Conservation (phyloP, 2,329 filamentous ascomycete species). For the Colletotrichum gigasporum region DNA sequence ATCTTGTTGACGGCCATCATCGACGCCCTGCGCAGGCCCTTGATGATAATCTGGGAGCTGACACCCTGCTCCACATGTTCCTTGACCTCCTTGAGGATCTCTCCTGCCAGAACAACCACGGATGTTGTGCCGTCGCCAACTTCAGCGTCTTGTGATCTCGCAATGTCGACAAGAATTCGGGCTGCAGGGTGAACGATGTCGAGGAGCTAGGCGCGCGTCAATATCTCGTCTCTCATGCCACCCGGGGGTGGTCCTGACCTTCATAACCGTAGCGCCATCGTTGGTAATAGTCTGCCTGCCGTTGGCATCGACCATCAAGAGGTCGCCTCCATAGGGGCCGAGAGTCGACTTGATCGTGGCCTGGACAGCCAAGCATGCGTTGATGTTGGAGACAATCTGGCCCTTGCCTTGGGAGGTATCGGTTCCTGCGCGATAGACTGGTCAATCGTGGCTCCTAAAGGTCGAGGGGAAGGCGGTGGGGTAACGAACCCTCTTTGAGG, state of each 20-base stretch:
- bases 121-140: constrained; percentile 98
- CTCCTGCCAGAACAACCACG: constrained; percentile 95
- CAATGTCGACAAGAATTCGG: constrained; percentile 96
- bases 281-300: constrained; percentile 98
- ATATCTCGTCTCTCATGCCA: background rate
- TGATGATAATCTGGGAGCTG: constrained; percentile 97
- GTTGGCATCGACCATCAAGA: constrained; percentile 95
- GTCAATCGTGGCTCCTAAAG: constrained; percentile 31
- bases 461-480: constrained; percentile 46
- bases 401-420: constrained; percentile 97
- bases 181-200: constrained; percentile 98
- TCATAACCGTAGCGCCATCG: constrained; percentile 99
- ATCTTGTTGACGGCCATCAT: constrained; percentile 97
- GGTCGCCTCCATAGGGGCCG: constrained; percentile 94
- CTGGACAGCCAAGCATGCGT: constrained; percentile 96
- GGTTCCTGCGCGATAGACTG: constrained; percentile 71
- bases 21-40: constrained; percentile 88
- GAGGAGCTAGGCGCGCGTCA: constrained; percentile 71
- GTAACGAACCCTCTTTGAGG: constrained; percentile 87
- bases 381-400: constrained; percentile 97
- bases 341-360: constrained; percentile 95
- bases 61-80: constrained; percentile 97
- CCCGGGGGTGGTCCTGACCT: constrained; percentile 64
- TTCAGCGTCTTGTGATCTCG: constrained; percentile 98
- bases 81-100: constrained; percentile 96